Evolutionary conservation across 2,329 filamentous ascomycete genomes (phyloP).

Genomic region (Blumeriella jaapii): DNA sequence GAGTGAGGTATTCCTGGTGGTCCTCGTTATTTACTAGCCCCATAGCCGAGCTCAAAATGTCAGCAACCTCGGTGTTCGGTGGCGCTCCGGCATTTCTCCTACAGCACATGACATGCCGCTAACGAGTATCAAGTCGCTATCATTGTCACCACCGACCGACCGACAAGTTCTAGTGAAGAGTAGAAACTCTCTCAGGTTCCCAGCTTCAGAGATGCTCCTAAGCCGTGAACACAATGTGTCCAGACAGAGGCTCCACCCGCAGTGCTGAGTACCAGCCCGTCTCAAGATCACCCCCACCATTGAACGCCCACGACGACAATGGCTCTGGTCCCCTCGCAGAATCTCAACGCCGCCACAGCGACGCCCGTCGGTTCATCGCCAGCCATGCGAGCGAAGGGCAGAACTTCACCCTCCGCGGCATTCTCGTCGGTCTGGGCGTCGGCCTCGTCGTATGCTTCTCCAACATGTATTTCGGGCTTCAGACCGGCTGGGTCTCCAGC

Average conservation of each 20-base stretch:
- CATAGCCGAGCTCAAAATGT: no score
- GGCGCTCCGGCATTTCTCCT: no score
- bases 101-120: no score
- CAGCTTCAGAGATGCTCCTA: no score
- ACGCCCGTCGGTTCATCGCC: slow-evolving; percentile 22
- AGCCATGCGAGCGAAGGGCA: slow-evolving; percentile 30
- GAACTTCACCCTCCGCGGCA: slow-evolving; percentile 76
- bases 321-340: slow-evolving; percentile 1
- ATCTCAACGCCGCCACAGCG: slow-evolving; percentile 17
- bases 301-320: slow-evolving; percentile 4
- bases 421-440: slow-evolving; percentile 69
- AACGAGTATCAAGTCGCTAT: no score
- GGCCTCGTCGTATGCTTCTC: slow-evolving; percentile 89
- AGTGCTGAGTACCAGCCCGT: slow-evolving; percentile 19
- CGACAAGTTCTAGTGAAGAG: no score
- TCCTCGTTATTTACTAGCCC: no score
- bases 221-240: slow-evolving; percentile 21
- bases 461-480: slow-evolving; percentile 98
- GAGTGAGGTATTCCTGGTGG: no score
- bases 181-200: no score
- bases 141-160: no score
- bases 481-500: slow-evolving; percentile 68
- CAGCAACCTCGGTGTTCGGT: no score
- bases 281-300: slow-evolving; percentile 16
- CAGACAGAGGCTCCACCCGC: slow-evolving; percentile 15